These are phyloP conservation scores for Aureobasidium sp. DNA, from an alignment of 2,329 filamentous ascomycete species.

Conservation along the genomic window DNA sequence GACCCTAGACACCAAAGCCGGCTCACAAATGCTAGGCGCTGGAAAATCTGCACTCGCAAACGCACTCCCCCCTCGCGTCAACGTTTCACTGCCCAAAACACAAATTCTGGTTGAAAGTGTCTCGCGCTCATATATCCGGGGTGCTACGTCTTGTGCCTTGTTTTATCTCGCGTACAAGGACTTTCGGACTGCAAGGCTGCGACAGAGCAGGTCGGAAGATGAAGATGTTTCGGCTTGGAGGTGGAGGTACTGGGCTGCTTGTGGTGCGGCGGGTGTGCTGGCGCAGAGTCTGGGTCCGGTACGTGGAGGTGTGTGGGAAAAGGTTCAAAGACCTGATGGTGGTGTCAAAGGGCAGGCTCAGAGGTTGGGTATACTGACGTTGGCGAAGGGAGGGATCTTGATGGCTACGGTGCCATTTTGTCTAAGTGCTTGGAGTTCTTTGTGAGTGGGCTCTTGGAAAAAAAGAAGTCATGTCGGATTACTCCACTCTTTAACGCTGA, in stretches of 20 bases:
- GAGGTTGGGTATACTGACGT: not conserved
- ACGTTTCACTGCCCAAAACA: not conserved
- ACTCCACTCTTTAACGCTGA: not conserved
- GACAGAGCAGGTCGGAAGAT: not conserved
- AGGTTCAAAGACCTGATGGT: not conserved
- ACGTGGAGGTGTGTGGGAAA: not conserved
- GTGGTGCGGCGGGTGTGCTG: not conserved
- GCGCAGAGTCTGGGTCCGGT: not conserved
- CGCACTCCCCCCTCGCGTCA: not conserved
- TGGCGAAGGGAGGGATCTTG: not conserved
- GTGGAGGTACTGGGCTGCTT: not conserved
- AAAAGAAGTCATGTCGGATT: not conserved
- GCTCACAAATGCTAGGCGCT: not conserved
- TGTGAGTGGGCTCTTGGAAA: not conserved
- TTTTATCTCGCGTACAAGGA: not conserved
- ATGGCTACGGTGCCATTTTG: not conserved
- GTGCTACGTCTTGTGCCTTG: not conserved
- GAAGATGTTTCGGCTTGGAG: not conserved
- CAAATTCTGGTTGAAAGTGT: not conserved
- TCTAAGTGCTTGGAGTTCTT: not conserved
- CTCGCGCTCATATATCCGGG: not conserved
- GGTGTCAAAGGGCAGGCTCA: not conserved
- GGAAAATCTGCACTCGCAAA: not conserved
- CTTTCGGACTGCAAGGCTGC: not conserved
- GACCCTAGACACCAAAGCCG: not conserved